Conservation (phyloP, 768 basidiomycete species). For the Mycena galericulata region DNA sequence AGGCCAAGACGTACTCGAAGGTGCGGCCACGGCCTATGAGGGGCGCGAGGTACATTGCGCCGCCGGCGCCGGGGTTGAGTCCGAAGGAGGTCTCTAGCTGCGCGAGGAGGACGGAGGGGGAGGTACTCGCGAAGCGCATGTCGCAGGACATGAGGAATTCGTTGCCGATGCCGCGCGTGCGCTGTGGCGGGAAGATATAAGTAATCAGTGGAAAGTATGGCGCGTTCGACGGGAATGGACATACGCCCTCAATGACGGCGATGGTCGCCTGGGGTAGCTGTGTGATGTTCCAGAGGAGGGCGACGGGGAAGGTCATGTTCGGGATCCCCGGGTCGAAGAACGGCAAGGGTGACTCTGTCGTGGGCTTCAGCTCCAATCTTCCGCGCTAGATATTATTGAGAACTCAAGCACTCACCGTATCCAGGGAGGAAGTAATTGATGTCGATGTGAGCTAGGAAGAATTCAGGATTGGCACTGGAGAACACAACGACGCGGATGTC, state of each 20-base stretch:
- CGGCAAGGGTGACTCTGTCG: neutral
- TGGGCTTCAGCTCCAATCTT: neutral
- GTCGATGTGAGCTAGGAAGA: constrained; percentile 3
- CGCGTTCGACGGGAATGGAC: neutral
- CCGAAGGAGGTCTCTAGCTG: constrained; percentile 23
- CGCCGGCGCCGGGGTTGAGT: constrained; percentile 17
- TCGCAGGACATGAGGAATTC: constrained; percentile 24
- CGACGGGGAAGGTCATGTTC: neutral
- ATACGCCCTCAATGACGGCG: neutral
- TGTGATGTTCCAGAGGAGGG: constrained; percentile 6
- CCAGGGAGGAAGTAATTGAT: neutral
- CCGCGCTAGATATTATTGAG: neutral
- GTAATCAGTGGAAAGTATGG: neutral
- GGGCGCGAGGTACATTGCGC: constrained; percentile 10
- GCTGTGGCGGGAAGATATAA: neutral
- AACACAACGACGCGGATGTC: neutral
- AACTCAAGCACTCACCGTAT: neutral
- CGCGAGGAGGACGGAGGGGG: constrained; percentile 14
- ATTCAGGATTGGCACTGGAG: neutral
- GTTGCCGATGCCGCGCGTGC: constrained; percentile 20
- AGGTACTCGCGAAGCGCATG: constrained; percentile 18
- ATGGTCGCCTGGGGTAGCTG: neutral
- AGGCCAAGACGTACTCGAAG: constrained; percentile 10
- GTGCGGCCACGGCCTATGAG: constrained; percentile 17
- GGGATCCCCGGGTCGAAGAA: neutral